Conservation (phyloP, 2,329 filamentous ascomycete genomes). For the Fusarium pseudocircinatum region DNA sequence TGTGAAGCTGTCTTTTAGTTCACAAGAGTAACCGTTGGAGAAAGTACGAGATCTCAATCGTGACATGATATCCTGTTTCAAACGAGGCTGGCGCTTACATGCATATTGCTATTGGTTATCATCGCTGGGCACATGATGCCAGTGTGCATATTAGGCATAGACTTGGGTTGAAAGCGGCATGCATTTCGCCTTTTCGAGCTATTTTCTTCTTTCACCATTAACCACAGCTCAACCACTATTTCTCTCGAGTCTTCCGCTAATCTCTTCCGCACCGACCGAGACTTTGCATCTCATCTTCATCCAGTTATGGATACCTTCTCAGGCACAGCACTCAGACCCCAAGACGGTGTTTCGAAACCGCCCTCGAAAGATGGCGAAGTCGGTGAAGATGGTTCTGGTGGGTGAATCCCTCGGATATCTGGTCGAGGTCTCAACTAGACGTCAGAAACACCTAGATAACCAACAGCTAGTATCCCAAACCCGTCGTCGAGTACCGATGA, state of each 20-base stretch:
- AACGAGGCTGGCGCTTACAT: neutral
- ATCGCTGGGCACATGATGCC: neutral
- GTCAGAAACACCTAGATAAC: fast-evolving
- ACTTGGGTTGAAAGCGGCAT: fast-evolving
- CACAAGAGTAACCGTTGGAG: fast-evolving
- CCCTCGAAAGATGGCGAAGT: fast-evolving
- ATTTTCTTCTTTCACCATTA: fast-evolving
- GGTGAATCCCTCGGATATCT: fast-evolving
- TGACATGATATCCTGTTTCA: neutral
- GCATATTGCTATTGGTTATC: neutral
- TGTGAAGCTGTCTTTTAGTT: fast-evolving
- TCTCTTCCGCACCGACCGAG: fast-evolving
- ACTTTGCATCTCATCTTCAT: neutral
- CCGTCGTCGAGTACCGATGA: neutral
- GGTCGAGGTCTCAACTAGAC: fast-evolving
- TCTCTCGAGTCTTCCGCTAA: fast-evolving
- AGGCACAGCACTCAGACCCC: fast-evolving
- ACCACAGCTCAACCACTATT: fast-evolving
- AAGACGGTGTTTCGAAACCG: fast-evolving
- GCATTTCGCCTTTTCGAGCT: neutral
- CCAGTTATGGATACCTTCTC: fast-evolving
- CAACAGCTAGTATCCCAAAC: fast-evolving
- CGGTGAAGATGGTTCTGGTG: neutral
- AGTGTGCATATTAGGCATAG: neutral
- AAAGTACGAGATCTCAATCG: fast-evolving